Base-by-base conservation (phyloP, 2,329 filamentous ascomycete genomes). In the Ceratocystis ficicola region DNA sequence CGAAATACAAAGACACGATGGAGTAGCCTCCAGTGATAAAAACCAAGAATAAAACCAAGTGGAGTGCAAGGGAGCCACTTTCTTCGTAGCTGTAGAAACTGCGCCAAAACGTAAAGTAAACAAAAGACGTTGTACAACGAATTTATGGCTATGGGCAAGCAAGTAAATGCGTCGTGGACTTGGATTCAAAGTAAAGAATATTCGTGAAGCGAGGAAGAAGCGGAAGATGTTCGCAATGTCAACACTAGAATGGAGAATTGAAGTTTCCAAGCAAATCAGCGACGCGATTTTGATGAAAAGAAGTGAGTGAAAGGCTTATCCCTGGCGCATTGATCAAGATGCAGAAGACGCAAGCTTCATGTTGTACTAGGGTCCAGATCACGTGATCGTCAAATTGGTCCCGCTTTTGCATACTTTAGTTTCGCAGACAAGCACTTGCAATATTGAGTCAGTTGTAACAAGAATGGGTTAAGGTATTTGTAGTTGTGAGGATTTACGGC, bases 271-370 rank as follows among this genome's bases (percentile, higher is more conserved):
- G 15, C 36, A 41, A 41, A 12, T 12, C 36, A 41, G 36, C 36
- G 30, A 59, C 30, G 55, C 55, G 25, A 59, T 4, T 59, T 30
- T 52, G 5, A 15, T 3, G 7, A 12, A 8, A 6, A 36, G 32
- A 36, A 36, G n/a, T 17, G 4, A 44, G 44, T 20, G 44, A 62
- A 44, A 44, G n/a, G 25, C 15, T 25, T 25, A 62, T 25, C 59
- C 59, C 41, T 62, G 59, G 59, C 32, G 32, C 59, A 41, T 62
- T 62, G 59, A 25, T 59, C 55, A 32, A n/a, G n/a, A 41, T 41
- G 36, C 36, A 15, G 10, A 41, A 41, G 36, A 41, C 36, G 3
- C 36, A 36, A 36, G 60, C 25, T 48, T 30, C 32, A 30, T 12
- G 36, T 41, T 10, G 7, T 32, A 30, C 15, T 41, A 48, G 44